These are phyloP conservation scores for Podila horticola DNA, from an alignment of 192 early-diverging fungal species.

Conservation along the genomic window DNA sequence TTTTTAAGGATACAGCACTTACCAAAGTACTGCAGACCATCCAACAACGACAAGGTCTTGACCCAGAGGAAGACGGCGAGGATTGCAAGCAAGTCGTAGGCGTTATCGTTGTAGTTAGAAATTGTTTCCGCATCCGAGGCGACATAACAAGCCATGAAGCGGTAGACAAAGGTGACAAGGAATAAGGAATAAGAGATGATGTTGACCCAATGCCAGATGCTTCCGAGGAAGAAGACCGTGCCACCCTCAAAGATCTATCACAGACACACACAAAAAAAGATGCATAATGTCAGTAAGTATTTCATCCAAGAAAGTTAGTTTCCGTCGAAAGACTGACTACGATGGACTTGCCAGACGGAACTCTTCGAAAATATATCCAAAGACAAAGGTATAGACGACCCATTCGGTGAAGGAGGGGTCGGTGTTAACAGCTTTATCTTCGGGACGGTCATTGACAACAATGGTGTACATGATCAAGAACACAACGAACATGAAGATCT, in stretches of 20 bases:
- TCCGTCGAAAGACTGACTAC: neutral
- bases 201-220: conserved; percentile 54
- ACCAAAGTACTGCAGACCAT: conserved; percentile 52
- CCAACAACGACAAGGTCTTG: conserved; percentile 39
- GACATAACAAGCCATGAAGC: conserved; percentile 30
- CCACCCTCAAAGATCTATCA: conserved; percentile 51
- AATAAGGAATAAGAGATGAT: conserved; percentile 51
- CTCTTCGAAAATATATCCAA: conserved; percentile 51
- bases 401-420: conserved; percentile 28
- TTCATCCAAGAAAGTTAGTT: too few species aligned
- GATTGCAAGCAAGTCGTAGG: conserved; percentile 45
- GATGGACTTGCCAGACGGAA: conserved; percentile 37
- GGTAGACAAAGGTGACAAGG: conserved; percentile 40
- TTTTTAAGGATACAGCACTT: conserved; percentile 3
- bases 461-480: conserved; percentile 43
- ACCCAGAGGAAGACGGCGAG: conserved; percentile 50
- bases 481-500: conserved; percentile 36
- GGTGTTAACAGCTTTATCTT: neutral
- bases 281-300: neutral
- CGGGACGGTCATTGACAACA: conserved; percentile 38
- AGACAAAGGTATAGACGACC: conserved; percentile 42
- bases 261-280: neutral
- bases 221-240: conserved; percentile 46
- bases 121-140: neutral
- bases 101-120: conserved; percentile 12